Evolutionary conservation across 1,284 basidiomycete species (phyloP), one percentile per base, ranked within the genome.

Genomic region (Schizophyllum amplum): DNA sequence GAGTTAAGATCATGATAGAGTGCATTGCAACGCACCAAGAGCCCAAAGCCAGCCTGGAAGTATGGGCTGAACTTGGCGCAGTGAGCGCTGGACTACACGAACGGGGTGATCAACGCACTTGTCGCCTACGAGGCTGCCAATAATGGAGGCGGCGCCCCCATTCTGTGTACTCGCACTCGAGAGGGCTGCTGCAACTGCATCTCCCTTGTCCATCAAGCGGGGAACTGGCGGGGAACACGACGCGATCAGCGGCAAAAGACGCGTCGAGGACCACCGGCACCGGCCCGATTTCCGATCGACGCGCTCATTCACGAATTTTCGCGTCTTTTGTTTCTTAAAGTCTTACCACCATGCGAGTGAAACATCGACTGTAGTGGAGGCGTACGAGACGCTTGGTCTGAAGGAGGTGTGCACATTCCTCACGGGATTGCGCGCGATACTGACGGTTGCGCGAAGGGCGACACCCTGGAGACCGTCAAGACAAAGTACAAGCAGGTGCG

Each of bases 31-130:
- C 78, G 64, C 61, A 94, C 94, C 93, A 97, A 95, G 21, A 98
- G 81, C 51, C 94, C 95, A 63, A 96, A 96, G 24, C 94, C 95
- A 53, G 95, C 95, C 66, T 94, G 92, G 65, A 98, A 98, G 73
- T 92, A 94, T 33, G 93, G 94, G 68, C 94, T 98, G 63, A 65
- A 67, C 73, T 77, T 75, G 66, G 20, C 70, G 65, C 57, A 61
- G 55, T 64, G 63, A 57, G 52, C 55, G 46, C 52, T 56, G 57
- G 53, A 59, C 24, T 51, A n/a, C 22, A 57, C 49, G 7, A 21
- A 57, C 15, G 52, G 17, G 33, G 13, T 42, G 51, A 47, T 23
- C 25, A 42, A 72, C 79, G 65, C 62, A 83, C 81, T 83, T 83
- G 69, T 82, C 78, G 56, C 71, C 73, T 23, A 77, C 61, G 52